A percentile compares a stretch with the other conserved stretches of the same genome.
Conservation (phyloP, 73 alveolate species). For the Tetrahymena thermophila region DNA sequence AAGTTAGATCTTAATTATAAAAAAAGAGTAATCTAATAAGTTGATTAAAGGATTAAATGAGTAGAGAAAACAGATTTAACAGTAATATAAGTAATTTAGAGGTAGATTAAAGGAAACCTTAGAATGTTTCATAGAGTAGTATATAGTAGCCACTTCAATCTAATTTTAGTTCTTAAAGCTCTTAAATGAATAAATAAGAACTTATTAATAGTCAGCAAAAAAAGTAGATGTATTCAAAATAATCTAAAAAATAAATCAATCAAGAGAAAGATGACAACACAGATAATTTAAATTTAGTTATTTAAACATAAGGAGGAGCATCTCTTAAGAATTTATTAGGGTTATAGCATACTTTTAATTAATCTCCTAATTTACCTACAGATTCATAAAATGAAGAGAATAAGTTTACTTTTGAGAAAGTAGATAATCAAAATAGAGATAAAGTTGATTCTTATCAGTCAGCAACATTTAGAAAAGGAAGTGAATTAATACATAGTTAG, state of each 20-base stretch:
- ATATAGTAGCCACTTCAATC: not conserved
- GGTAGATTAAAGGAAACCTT: not conserved
- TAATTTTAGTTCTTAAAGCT: not conserved
- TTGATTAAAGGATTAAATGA: not conserved
- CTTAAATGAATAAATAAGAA: too few species aligned
- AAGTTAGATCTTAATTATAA: not conserved
- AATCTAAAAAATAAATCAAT: too few species aligned
- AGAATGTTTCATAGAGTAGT: too few species aligned
- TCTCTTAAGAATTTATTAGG: not conserved
- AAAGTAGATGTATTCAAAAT: not conserved
- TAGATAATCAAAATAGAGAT: not conserved
- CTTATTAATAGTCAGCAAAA: not conserved
- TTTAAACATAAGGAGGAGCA: not conserved
- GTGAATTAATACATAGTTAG: not conserved
- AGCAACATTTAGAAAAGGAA: not conserved
- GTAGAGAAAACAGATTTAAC: not conserved
- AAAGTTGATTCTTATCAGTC: not conserved
- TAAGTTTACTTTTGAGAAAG: not conserved
- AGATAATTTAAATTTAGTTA: not conserved
- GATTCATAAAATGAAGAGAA: not conserved
- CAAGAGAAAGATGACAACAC: not conserved
- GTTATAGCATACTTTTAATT: not conserved
- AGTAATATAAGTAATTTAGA: not conserved
- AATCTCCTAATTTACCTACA: not conserved
- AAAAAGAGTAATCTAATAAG: not conserved